Evolutionary conservation across 78 protist genomes (phyloP).

Genomic region (Dictyostelium firmibasis): DNA sequence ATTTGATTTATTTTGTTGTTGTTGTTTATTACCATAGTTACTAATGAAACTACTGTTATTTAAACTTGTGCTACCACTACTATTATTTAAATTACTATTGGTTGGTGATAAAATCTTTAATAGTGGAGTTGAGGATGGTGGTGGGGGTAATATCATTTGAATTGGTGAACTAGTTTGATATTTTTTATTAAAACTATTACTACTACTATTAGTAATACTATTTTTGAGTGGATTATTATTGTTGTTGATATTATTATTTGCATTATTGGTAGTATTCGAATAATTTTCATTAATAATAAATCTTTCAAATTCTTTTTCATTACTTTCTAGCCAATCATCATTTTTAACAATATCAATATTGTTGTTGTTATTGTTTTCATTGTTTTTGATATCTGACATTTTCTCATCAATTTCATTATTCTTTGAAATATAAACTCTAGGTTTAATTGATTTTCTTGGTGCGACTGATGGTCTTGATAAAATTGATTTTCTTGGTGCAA

Average conservation of each 20-base stretch:
- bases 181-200: not conserved
- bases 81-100: not conserved
- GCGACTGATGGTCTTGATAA: constrained; percentile 14
- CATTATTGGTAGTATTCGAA: not conserved
- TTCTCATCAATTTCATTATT: not conserved
- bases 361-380: not conserved
- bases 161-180: constrained; percentile 1
- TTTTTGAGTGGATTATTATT: not conserved
- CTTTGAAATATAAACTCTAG: not conserved
- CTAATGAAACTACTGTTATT: not conserved
- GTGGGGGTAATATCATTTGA: constrained; percentile 57
- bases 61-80: not conserved
- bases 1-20: not conserved
- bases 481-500: not conserved
- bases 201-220: not conserved
- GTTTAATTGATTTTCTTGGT: constrained; percentile 29
- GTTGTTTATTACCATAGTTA: not conserved
- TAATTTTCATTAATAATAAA: constrained; percentile 5
- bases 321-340: constrained; percentile 5
- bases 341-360: not conserved
- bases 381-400: not conserved
- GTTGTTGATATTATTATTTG: not conserved
- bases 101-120: constrained; percentile 37
- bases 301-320: not conserved
- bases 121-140: constrained; percentile 50